Conservation (phyloP, 2,329 filamentous ascomycete species). For the Ascochyta pisi region DNA sequence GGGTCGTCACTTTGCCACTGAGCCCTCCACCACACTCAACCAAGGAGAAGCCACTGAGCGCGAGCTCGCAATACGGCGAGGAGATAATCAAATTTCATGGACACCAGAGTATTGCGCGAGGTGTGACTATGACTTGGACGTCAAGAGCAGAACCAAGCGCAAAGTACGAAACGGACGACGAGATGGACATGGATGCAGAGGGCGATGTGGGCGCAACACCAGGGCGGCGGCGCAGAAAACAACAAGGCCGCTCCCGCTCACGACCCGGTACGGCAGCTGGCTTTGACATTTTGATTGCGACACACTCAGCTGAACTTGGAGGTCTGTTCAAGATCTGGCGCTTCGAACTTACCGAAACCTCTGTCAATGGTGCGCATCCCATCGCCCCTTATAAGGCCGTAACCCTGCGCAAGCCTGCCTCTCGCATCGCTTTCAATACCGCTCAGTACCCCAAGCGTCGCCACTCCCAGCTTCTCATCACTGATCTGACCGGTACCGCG, state of each 20-base stretch:
- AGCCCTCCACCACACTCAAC: conserved; percentile 56
- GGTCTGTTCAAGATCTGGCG: conserved; percentile 52
- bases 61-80: conserved; percentile 49
- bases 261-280: conserved; percentile 31
- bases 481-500: conserved; percentile 61
- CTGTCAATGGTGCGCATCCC: conserved; percentile 46
- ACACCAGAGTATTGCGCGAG: conserved; percentile 59
- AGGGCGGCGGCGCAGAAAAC: conserved; percentile 27
- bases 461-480: conserved; percentile 63
- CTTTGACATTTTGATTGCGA: conserved; percentile 52
- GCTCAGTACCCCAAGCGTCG: conserved; percentile 59
- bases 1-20: conserved; percentile 62
- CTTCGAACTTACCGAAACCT: conserved; percentile 47
- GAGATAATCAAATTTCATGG: conserved; percentile 58
- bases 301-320: conserved; percentile 49
- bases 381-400: conserved; percentile 56
- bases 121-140: conserved; percentile 62
- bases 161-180: conserved; percentile 33
- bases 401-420: conserved; percentile 58
- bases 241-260: conserved; percentile 32
- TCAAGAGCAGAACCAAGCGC: conserved; percentile 28
- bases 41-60: conserved; percentile 33
- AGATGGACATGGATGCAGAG: conserved; percentile 47
- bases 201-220: conserved; percentile 28
- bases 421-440: conserved; percentile 61